Base-by-base conservation (phyloP, 2,329 filamentous ascomycete genomes). In the Triangularia verruculosa region DNA sequence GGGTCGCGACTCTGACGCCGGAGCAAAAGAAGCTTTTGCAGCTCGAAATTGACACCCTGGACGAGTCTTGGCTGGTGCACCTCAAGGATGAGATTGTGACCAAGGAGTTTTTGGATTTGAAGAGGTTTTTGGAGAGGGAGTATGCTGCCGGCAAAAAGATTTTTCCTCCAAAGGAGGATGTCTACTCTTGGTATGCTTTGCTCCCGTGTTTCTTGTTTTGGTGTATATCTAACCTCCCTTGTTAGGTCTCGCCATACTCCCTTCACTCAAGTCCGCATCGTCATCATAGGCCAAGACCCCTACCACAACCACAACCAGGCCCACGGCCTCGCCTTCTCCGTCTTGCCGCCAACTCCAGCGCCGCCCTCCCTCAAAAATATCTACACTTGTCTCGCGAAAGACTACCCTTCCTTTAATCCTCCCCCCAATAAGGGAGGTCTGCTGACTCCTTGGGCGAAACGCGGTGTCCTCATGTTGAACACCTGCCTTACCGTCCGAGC, bases 301-400 rank as follows among this genome's bases (percentile, higher is more conserved):
- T 99, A 99, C 77, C 95, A 99, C 80, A 96, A 96, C 75, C 77
- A 87, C 75, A 96, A 96, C 77, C 95, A 99, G 82, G 95, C 95
- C 58, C 95, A 98, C 76, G 95, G 95, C 52, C 88, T 99, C 64
- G 94, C 91, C 74, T 99, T 99, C 83, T 97, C 92, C 56, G 93
- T 98, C 61, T 91, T 91, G 9, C 89, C 94, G 2, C 95, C 95
- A 0, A 96, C 92, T 0, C 86, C 86, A 3, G 92, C 94, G 1
- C 95, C 95, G 0, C 93, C 94, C 0, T 97, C 92, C 0, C 87
- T 99, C 15, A 86, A 87, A 71, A 99, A 99, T 79, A 97, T 99
- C 79, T 99, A 96, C 82, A 93, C 83, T 52, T 90, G 88, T 11
- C 86, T 99, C 62, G 88, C 90, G 73, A 93, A 90, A 61, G 93